Percentiles rank a stretch among this genome's conserved stretches.
These are phyloP conservation scores for Fusarium pseudoanthophilum DNA, from an alignment of 2,329 filamentous ascomycete species.

Conservation along the genomic window DNA sequence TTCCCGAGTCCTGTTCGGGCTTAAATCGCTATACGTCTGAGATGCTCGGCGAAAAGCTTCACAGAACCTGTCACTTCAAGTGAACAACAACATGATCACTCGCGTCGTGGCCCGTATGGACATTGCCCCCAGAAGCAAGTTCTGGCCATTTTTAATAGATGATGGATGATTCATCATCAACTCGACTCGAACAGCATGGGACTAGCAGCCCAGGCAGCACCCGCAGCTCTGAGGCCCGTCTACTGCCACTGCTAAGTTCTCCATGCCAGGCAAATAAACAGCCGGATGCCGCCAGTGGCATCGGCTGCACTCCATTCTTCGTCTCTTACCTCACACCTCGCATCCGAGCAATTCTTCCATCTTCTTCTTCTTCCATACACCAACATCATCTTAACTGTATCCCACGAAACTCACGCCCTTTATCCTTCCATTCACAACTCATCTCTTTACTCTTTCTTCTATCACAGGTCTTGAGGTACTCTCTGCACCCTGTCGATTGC, in stretches of 20 bases:
- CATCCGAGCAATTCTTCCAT: not conserved
- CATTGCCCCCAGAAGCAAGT: not conserved
- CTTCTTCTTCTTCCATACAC: not conserved
- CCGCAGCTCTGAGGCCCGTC: fast-evolving
- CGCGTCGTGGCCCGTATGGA: not conserved
- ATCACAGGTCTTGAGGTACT: too few relatives aligned
- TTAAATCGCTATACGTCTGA: fast-evolving
- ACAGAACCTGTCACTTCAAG: too few relatives aligned
- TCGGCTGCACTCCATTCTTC: fast-evolving
- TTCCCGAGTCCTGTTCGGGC: not conserved
- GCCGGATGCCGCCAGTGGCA: not conserved
- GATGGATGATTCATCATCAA: not conserved
- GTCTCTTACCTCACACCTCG: too few relatives aligned
- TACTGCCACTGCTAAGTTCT: too few relatives aligned
- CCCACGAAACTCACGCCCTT: too few relatives aligned
- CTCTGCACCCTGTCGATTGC: not conserved
- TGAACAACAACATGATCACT: too few relatives aligned
- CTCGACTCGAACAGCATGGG: fast-evolving
- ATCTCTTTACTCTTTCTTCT: not conserved
- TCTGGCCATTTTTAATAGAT: not conserved
- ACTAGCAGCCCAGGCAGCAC: not conserved
- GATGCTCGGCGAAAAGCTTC: not conserved
- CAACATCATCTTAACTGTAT: not conserved
- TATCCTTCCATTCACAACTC: too few relatives aligned
- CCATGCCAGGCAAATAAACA: not conserved